Base-by-base conservation (phyloP, 2,329 filamentous ascomycete genomes). In the Curvularia spicifera region DNA sequence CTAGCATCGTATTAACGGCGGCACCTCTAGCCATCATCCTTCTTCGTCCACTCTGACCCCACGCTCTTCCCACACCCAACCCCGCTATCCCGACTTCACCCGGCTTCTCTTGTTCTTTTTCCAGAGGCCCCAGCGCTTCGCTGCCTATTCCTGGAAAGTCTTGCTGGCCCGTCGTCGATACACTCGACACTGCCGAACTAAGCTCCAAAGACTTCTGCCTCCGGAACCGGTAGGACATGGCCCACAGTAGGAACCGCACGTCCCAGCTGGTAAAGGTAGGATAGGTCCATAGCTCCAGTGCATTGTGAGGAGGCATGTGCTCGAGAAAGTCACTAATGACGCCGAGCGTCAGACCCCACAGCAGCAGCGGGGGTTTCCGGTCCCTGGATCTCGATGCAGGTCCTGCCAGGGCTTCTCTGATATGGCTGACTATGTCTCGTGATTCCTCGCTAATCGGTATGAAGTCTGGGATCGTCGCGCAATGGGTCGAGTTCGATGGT, bases 321-420 rank as follows among this genome's bases (percentile, higher is more conserved):
- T 90, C 87, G 24, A 90, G 79, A 62, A 90, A 87, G 72, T 91
- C 88, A 15, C 85, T 85, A 39, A 90, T 75, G 31, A 91, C 84
- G 5, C 87, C 88, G 1, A 90, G 78, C 0, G 88, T 90, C 33
- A 91, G 72, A 0, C 88, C 88, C 88, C 88, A 91, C 1, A 90
- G 83, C 10, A 89, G 74, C 1, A 90, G 77, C 2, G 86, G 85
- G n/a, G 71, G 71, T 74, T 72, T 70, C 8, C 57, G 59, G 24
- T 63, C 57, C 75, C 62, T 78, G 61, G 76, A 68, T 69, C 76
- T 49, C 35, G 45, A 74, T 22, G 62, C 55, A 51, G 59, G 55
- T 47, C 67, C 63, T 24, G 33, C 40, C 22, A 72, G n/a, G 15
- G 63, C 51, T 5, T 69, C 65, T 52, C 57, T 64, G 0, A 68